phyloP scores from a whole-genome alignment of 1,284 basidiomycete species.

The Boletus sp. region DNA sequence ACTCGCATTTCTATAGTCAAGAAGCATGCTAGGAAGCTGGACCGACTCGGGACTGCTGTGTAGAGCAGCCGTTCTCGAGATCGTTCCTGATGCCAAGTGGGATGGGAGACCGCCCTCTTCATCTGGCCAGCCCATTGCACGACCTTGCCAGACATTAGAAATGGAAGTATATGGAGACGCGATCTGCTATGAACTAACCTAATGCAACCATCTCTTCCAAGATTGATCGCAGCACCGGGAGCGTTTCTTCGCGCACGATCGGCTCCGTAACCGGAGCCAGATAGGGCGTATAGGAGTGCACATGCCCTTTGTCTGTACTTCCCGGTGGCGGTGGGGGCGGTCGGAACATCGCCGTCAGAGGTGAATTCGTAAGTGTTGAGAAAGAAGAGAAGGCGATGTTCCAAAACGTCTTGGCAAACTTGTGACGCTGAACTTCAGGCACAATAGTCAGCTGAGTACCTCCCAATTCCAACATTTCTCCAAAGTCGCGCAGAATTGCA shows the following conservation, averaged over 20 bases:
- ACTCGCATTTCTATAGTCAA: slow-evolving; percentile 49
- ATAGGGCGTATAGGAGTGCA: slow-evolving; percentile 34
- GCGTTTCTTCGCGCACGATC: slow-evolving; percentile 42
- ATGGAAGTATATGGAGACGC: background rate
- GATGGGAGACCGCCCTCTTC: slow-evolving; percentile 42
- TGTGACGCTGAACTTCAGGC: slow-evolving; percentile 57
- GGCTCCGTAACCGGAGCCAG: slow-evolving; percentile 42
- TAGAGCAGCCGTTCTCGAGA: slow-evolving; percentile 39
- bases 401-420: slow-evolving; percentile 65
- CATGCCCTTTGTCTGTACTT: slow-evolving; percentile 21
- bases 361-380: slow-evolving; percentile 48
- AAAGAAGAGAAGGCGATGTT: slow-evolving; percentile 55
- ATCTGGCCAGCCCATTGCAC: slow-evolving; percentile 48
- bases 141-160: slow-evolving; percentile 32
- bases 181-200: slow-evolving; percentile 27
- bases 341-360: slow-evolving; percentile 52
- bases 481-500: slow-evolving; percentile 44
- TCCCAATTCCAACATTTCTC: slow-evolving; percentile 43
- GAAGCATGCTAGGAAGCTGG: slow-evolving; percentile 58
- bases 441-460: slow-evolving; percentile 48
- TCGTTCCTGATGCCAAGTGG: slow-evolving; percentile 36
- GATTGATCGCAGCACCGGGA: slow-evolving; percentile 45
- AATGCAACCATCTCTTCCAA: slow-evolving; percentile 47
- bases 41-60: slow-evolving; percentile 41
- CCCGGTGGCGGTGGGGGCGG: slow-evolving; percentile 32